Base-by-base conservation (phyloP, 495 filamentous ascomycete species). In the Penicillium coffeae region DNA sequence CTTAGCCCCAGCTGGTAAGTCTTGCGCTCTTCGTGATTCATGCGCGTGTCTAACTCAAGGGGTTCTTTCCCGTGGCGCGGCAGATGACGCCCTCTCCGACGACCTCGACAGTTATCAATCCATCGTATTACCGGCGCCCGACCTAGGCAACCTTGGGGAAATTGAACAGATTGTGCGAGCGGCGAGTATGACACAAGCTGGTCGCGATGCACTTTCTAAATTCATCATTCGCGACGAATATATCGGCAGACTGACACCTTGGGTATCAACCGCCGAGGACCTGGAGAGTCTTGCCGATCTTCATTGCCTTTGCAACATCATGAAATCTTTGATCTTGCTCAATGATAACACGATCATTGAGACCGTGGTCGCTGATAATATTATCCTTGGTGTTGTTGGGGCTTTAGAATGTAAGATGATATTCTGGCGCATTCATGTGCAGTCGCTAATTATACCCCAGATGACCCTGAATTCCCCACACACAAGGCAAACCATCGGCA, bases 401-500 rank as follows among this genome's bases (percentile, higher is more conserved):
- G 95, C 95, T 36, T 71, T 98, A 46, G 93, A 98, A 78, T 98
- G 84, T 86, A 75, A 64, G 81, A 59, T 45, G 20, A n/a, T 13
- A 15, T 25, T 15, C 36, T 3, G 22, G 10, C 21, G 12, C 25
- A 42, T 9, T 13, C 15, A 15, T 33, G 42, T 40, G 38, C 42
- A 45, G 36, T 42, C 18, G 40, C 53, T 57, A 38, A 51, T 19
- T 8, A 21, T 21, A 8, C 14, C 4, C 42, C 51, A 88, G 84
- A 96, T 70, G 93, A 98, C 55, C 93, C 94, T 8, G 93, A 98
- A 66, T 98, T 97, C 54, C 93, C 93, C n/a, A 90, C 83, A 34
- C 93, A 97, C 73, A 96, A 96, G 66, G 93, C 93, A 13, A 98
- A 98, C 61, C 93, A 98, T 63, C 83, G 93, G 22, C 89, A 90